Evolutionary conservation across 495 filamentous ascomycete genomes (phyloP).

Genomic region (Hypoxylon intermedium): DNA sequence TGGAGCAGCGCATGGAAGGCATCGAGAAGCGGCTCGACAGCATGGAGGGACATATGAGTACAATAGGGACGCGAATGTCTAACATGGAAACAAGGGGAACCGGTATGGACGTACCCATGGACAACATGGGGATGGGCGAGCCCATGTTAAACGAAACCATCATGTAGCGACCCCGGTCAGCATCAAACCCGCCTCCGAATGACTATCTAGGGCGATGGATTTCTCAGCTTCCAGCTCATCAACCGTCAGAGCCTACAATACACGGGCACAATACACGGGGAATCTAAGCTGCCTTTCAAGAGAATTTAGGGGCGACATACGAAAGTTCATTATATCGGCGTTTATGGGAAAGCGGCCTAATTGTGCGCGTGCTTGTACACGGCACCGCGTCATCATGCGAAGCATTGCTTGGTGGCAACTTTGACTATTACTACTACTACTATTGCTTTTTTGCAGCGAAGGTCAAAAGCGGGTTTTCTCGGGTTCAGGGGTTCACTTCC

Average conservation of each 20-base stretch:
- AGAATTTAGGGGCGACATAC: constrained; percentile 1
- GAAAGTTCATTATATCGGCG: constrained; percentile 12
- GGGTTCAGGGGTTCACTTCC: background rate
- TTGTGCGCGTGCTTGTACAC: constrained; percentile 15
- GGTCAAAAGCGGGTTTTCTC: constrained; percentile 9
- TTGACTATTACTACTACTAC: constrained; percentile 8
- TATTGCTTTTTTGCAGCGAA: constrained; percentile 1
- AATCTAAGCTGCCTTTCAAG: too few relatives aligned
- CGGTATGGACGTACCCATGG: constrained; percentile 55
- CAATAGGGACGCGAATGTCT: constrained; percentile 49
- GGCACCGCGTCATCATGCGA: constrained; percentile 11
- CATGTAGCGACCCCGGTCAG: constrained; percentile 26
- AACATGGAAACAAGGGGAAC: constrained; percentile 49
- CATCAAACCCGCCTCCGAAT: background rate
- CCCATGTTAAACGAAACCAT: constrained; percentile 39
- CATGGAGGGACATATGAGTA: too few relatives aligned
- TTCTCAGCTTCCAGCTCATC: background rate
- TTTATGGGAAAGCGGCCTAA: constrained; percentile 24
- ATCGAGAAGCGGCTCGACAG: constrained; percentile 56
- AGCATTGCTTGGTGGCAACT: constrained; percentile 17
- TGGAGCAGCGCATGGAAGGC: constrained; percentile 45
- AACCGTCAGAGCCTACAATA: too few relatives aligned
- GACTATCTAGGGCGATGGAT: too few relatives aligned
- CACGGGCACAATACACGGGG: background rate
- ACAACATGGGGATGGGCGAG: constrained; percentile 51